Evolutionary conservation across 164 flowering plant genomes (phyloP).

Genomic region (Santalum album): DNA sequence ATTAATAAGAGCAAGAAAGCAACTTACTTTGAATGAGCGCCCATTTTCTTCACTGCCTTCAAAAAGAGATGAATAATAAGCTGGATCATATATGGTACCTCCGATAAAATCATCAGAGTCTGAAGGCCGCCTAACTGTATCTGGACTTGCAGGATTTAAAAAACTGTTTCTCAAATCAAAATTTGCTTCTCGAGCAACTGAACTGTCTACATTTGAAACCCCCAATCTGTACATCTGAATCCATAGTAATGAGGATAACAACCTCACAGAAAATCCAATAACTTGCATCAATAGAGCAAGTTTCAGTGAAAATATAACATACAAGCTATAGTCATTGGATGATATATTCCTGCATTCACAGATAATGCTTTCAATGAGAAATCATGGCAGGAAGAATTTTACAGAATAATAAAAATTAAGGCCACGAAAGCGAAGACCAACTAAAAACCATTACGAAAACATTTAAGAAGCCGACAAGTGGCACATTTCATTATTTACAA

Average conservation of each 20-base stretch:
- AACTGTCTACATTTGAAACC: slow-evolving; percentile 34
- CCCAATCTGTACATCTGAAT: slow-evolving; percentile 92
- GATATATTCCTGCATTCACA: slow-evolving; percentile 59
- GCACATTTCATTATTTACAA: too few relatives aligned
- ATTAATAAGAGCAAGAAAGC: background rate
- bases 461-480: too few relatives aligned
- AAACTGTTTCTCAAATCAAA: slow-evolving; percentile 66
- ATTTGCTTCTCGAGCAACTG: slow-evolving; percentile 38
- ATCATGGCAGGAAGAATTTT: too few relatives aligned
- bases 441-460: too few relatives aligned
- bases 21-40: slow-evolving; percentile 31
- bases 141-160: slow-evolving; percentile 49
- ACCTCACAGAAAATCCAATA: slow-evolving; percentile 57
- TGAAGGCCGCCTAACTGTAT: slow-evolving; percentile 32
- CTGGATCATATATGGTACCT: slow-evolving; percentile 82
- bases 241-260: slow-evolving; percentile 73
- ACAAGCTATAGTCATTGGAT: slow-evolving; percentile 29
- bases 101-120: slow-evolving; percentile 51
- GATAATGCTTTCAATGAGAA: slow-evolving; percentile 1
- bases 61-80: slow-evolving; percentile 77
- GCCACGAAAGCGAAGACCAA: too few relatives aligned
- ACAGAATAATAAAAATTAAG: too few relatives aligned
- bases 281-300: slow-evolving; percentile 74
- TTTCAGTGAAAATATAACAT: slow-evolving; percentile 49
- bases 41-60: slow-evolving; percentile 46